A percentile compares a stretch with the other conserved stretches of the same genome.
These are phyloP conservation scores for Parascedosporium putredinis DNA, from an alignment of 2,329 filamentous ascomycete genomes.

Conservation along the genomic window DNA sequence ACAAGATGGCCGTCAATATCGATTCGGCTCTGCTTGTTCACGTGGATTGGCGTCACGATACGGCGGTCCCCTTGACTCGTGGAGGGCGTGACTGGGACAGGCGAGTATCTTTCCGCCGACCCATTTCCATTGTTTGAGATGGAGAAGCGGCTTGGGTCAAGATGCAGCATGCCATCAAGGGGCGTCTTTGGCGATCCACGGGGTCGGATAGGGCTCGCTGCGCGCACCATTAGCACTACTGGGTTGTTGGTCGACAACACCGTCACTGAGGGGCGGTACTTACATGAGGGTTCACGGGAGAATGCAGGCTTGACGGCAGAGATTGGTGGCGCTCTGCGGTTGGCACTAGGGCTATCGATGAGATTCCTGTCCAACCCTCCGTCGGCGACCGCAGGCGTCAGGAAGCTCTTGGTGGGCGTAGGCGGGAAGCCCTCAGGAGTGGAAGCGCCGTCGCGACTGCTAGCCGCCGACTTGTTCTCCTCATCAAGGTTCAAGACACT, in stretches of 20 bases:
- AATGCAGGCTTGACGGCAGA: slow-evolving; percentile 24
- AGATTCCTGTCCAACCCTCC: slow-evolving; percentile 27
- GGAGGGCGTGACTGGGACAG: slow-evolving; percentile 72
- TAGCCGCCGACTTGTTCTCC: slow-evolving; percentile 29
- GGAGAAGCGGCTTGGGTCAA: slow-evolving; percentile 72
- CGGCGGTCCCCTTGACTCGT: slow-evolving; percentile 18
- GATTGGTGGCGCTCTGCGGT: slow-evolving; percentile 29
- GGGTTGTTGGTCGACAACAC: slow-evolving; percentile 6
- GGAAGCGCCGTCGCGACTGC: slow-evolving; percentile 2
- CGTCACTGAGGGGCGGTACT: slow-evolving; percentile 21
- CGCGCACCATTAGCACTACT: background rate
- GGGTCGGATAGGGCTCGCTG: slow-evolving; percentile 7
- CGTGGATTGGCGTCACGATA: slow-evolving; percentile 61
- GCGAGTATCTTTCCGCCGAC: background rate
- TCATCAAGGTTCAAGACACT: slow-evolving; percentile 66
- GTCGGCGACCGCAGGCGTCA: slow-evolving; percentile 28
- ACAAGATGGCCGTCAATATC: slow-evolving; percentile 62
- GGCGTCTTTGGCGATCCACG: slow-evolving; percentile 46
- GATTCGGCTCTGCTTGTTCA: slow-evolving; percentile 53
- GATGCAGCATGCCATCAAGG: slow-evolving; percentile 60
- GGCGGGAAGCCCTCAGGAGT: slow-evolving; percentile 62
- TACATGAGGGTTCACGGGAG: slow-evolving; percentile 31
- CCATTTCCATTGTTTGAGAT: slow-evolving; percentile 52
- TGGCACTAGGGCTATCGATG: slow-evolving; percentile 37
- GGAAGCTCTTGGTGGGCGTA: slow-evolving; percentile 74